Evolutionary conservation across 192 early-diverging fungal species (phyloP).

Genomic region (Coemansia sp.): DNA sequence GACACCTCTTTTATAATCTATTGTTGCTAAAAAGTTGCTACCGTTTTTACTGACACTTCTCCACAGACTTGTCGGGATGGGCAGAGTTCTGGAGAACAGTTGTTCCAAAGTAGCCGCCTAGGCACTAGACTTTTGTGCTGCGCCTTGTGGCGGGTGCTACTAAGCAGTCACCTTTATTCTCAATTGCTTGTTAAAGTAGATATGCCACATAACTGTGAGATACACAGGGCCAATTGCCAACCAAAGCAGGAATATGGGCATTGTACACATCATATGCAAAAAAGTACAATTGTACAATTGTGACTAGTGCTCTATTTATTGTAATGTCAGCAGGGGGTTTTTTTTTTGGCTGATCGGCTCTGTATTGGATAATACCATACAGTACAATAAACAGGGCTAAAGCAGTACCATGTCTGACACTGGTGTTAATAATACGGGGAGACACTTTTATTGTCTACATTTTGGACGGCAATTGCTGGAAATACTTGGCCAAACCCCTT

Average conservation of each 20-base stretch:
- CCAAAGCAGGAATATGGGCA: neutral
- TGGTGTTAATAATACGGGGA: no score
- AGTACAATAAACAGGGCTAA: no score
- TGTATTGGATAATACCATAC: no score
- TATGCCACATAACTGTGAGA: neutral
- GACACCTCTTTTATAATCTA: neutral
- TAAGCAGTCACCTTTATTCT: neutral
- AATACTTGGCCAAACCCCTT: no score
- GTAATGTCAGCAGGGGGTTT: neutral
- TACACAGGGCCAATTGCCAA: neutral
- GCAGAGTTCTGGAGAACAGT: neutral
- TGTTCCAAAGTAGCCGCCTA: no score
- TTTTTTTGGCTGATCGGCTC: no score
- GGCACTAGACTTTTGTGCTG: no score
- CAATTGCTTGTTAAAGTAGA: neutral
- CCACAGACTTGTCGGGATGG: neutral
- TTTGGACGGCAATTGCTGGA: no score
- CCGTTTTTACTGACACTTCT: neutral
- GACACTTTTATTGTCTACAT: no score
- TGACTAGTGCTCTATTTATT: neutral
- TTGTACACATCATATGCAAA: neutral
- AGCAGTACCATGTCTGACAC: no score
- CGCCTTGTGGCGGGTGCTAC: no score
- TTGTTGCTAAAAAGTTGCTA: neutral
- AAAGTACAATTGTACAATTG: constrained; percentile 12